A percentile compares a stretch with the other conserved stretches of the same genome.
phyloP scores from a whole-genome alignment of 2,329 filamentous ascomycete genomes.

The Amesomyces nigricolor region DNA sequence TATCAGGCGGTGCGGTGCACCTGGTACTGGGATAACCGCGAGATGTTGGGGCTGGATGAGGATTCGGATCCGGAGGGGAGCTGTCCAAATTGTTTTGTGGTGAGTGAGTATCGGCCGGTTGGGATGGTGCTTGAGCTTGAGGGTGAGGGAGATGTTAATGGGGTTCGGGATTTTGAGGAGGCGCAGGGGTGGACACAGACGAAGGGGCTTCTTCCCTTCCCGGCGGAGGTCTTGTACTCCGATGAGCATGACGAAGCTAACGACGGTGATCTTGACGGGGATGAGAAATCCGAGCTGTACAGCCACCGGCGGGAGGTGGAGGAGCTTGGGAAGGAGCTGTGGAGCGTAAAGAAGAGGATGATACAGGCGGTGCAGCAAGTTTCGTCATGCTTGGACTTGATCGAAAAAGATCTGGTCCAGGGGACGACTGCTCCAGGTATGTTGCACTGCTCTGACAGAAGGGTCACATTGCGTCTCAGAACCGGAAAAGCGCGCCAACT shows the following conservation, averaged over 20 bases:
- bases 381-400: background rate
- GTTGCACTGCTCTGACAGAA: too few species aligned
- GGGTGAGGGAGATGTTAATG: background rate
- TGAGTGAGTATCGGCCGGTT: background rate
- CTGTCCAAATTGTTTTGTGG: background rate
- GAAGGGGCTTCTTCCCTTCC: background rate
- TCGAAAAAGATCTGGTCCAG: background rate
- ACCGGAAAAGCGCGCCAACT: background rate
- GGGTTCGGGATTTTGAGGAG: too few species aligned
- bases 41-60: background rate
- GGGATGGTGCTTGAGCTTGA: background rate
- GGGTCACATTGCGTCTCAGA: background rate
- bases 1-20: background rate
- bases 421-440: too few species aligned
- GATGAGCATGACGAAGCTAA: background rate
- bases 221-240: conserved; percentile 1
- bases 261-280: background rate
- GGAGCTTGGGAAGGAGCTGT: background rate
- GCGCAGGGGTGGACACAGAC: too few species aligned
- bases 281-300: background rate
- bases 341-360: background rate
- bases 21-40: background rate
- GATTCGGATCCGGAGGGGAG: accelerated
- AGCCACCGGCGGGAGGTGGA: background rate
- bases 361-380: background rate